Conservation (phyloP, 805 yeast species). For the Yamadazyma laniorum region DNA sequence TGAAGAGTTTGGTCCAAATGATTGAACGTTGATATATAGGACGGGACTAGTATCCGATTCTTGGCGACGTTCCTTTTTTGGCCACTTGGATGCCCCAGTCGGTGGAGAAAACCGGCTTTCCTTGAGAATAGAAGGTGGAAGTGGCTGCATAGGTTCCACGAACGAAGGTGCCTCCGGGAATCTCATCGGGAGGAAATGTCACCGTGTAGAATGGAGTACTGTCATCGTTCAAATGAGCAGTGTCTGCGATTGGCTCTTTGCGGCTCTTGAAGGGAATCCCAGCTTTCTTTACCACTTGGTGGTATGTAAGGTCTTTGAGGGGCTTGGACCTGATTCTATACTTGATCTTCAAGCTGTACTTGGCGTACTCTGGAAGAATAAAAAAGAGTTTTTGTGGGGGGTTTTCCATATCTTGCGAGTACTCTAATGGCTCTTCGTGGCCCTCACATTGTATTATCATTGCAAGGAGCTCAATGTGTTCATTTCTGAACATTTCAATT, state of each 20-base stretch:
- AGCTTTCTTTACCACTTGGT: slow-evolving; percentile 27
- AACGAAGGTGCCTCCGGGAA: slow-evolving; percentile 30
- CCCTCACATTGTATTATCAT: slow-evolving; percentile 28
- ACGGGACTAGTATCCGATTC: not conserved
- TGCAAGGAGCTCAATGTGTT: slow-evolving; percentile 23
- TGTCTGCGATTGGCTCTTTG: slow-evolving; percentile 18
- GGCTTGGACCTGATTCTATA: slow-evolving; percentile 22
- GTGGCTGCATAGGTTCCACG: slow-evolving; percentile 28
- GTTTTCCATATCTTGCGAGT: slow-evolving; percentile 23
- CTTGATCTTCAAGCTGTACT: slow-evolving; percentile 23
- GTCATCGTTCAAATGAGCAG: slow-evolving; percentile 20
- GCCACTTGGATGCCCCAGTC: slow-evolving; percentile 22
- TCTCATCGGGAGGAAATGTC: slow-evolving; percentile 24
- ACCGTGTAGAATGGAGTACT: slow-evolving; percentile 17
- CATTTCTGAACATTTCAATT: slow-evolving; percentile 21
- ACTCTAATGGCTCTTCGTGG: slow-evolving; percentile 20
- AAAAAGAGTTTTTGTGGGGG: slow-evolving; percentile 25
- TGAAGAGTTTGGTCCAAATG: too few species aligned
- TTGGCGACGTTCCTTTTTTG: slow-evolving; percentile 19
- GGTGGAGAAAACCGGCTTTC: slow-evolving; percentile 15
- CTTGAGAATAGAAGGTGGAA: slow-evolving; percentile 20
- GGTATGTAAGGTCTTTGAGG: slow-evolving; percentile 21
- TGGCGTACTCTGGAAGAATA: slow-evolving; percentile 25
- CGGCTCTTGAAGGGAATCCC: slow-evolving; percentile 25
- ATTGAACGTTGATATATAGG: too few species aligned